A percentile compares a stretch with the other conserved stretches of the same genome.
Conservation (phyloP, 2,329 filamentous ascomycete genomes). For the Bertia moriformis region DNA sequence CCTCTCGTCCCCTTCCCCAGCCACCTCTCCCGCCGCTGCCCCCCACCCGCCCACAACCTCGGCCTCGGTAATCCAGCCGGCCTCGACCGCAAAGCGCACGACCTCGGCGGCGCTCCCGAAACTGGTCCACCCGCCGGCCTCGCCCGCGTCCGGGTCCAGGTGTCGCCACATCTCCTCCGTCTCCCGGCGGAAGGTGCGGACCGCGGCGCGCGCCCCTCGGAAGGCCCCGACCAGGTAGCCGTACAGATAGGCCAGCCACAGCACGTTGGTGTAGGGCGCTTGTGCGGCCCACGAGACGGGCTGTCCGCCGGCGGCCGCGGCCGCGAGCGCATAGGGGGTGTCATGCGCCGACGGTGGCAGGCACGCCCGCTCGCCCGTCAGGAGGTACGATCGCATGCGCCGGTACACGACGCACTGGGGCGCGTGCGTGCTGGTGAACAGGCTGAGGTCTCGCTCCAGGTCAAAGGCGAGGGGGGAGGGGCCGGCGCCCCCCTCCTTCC, state of each 20-base stretch:
- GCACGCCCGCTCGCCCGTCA: constrained; percentile 32
- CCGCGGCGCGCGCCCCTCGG: constrained; percentile 26
- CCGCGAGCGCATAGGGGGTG: constrained; percentile 22
- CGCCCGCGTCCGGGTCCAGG: constrained; percentile 31
- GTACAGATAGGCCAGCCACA: constrained; percentile 51
- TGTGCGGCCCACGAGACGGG: constrained; percentile 37
- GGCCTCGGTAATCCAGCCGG: constrained; percentile 37
- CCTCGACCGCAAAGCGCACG: constrained; percentile 39
- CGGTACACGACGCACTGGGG: constrained; percentile 47
- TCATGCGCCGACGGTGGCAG: constrained; percentile 30
- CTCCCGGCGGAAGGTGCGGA: constrained; percentile 27
- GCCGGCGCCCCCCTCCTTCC: no score
- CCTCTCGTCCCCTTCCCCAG: not conserved
- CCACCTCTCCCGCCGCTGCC: not conserved
- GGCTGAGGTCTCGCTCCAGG: constrained; percentile 40
- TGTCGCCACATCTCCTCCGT: constrained; percentile 39
- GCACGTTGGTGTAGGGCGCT: constrained; percentile 47
- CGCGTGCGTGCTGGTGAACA: constrained; percentile 46
- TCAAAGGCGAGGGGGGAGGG: constrained; percentile 40
- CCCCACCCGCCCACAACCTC: constrained; percentile 26
- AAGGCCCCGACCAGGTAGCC: constrained; percentile 30
- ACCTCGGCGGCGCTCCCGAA: constrained; percentile 41
- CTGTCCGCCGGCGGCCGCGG: constrained; percentile 15
- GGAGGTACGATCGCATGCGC: constrained; percentile 43
- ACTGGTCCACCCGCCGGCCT: constrained; percentile 24